Evolutionary conservation across 495 filamentous ascomycete species (phyloP).

Genomic region (Evansstolkia leycettana): DNA sequence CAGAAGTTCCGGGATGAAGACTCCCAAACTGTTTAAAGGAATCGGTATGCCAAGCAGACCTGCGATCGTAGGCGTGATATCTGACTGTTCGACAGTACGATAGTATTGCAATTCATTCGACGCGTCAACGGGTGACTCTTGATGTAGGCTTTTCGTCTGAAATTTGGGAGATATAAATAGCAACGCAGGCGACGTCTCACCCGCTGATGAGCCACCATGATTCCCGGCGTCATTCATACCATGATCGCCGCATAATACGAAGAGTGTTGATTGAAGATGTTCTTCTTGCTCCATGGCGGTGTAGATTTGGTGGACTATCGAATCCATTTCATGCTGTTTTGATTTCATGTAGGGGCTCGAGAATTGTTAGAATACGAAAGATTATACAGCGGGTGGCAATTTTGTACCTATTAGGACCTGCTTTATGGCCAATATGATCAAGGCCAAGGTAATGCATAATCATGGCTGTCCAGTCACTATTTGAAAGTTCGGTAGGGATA

Average conservation of each 20-base stretch:
- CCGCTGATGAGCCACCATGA: slow-evolving; percentile 83
- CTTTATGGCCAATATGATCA: slow-evolving; percentile 96
- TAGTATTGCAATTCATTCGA: slow-evolving; percentile 63
- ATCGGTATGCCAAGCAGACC: slow-evolving; percentile 79
- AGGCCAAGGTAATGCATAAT: slow-evolving; percentile 92
- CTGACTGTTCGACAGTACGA: slow-evolving; percentile 74
- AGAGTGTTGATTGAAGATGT: slow-evolving; percentile 64
- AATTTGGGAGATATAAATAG: slow-evolving; percentile 88
- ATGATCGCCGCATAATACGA: slow-evolving; percentile 87
- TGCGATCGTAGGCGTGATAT: slow-evolving; percentile 83
- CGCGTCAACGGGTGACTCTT: slow-evolving; percentile 29
- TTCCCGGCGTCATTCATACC: slow-evolving; percentile 99
- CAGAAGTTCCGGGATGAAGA: slow-evolving; percentile 71
- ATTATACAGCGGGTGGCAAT: slow-evolving; percentile 5
- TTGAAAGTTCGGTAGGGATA: slow-evolving; percentile 58
- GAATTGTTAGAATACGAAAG: slow-evolving; percentile 9
- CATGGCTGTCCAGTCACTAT: slow-evolving; percentile 82
- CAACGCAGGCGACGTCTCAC: slow-evolving; percentile 87
- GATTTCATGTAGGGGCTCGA: slow-evolving; percentile 73
- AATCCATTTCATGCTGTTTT: slow-evolving; percentile 94
- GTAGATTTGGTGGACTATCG: slow-evolving; percentile 63
- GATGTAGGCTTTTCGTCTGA: slow-evolving; percentile 33
- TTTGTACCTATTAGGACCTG: slow-evolving; percentile 68
- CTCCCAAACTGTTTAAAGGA: slow-evolving; percentile 83
- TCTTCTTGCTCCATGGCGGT: slow-evolving; percentile 53